Evolutionary conservation across 192 early-diverging fungal species (phyloP).

Genomic region (Backusella mclennaniae): DNA sequence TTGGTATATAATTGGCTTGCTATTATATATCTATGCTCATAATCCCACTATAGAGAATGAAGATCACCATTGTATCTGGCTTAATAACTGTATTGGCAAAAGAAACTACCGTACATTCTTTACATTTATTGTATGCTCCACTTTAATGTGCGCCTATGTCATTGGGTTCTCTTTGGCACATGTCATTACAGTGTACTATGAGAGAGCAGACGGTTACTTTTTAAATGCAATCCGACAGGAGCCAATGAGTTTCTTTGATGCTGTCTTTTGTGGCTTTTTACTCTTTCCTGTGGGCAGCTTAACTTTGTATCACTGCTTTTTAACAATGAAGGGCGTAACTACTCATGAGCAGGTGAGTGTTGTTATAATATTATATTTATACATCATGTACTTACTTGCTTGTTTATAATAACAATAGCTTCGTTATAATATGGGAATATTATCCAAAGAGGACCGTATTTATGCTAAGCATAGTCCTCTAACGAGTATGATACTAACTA

Average conservation of each 20-base stretch:
- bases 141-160: conserved; percentile 63
- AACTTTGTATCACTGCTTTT: conserved; percentile 68
- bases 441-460: conserved; percentile 35
- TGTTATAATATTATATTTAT: background rate
- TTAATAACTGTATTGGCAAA: conserved; percentile 89
- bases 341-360: conserved; percentile 78
- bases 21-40: background rate
- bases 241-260: conserved; percentile 49
- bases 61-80: conserved; percentile 96
- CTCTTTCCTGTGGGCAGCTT: conserved; percentile 65
- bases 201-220: background rate
- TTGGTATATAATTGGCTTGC: background rate
- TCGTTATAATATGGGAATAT: conserved; percentile 24
- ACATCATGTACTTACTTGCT: no score
- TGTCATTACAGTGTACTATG: conserved; percentile 31
- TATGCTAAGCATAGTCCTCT: conserved; percentile 49
- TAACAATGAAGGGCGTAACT: conserved; percentile 71
- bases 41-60: conserved; percentile 54
- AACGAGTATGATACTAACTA: conserved; percentile 49
- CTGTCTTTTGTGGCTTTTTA: conserved; percentile 60
- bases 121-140: conserved; percentile 65
- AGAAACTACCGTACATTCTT: conserved; percentile 85
- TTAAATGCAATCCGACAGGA: background rate
- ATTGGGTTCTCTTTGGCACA: conserved; percentile 60
- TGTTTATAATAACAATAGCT: background rate